Base-by-base conservation (phyloP, 2,329 filamentous ascomycete species). In the Dactylellina drechsleri region DNA sequence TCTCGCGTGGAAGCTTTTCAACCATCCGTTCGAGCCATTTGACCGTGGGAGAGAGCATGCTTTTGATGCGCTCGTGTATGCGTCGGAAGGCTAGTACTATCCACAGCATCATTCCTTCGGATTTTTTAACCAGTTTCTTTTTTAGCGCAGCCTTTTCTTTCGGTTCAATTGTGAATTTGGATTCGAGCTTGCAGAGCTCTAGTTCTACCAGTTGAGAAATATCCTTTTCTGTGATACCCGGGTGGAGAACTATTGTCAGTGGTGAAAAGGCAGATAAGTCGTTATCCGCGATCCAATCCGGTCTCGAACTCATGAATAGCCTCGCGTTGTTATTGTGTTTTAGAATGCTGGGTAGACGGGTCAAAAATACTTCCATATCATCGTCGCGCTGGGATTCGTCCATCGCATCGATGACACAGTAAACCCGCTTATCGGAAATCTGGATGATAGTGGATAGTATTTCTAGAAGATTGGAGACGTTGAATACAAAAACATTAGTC, bases 81-180 rank as follows among this genome's bases (percentile, higher is more conserved):
- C 47, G 40, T 1, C 65, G 28, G 40, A 68, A 68, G n/a, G 65
- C 64, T 3, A 61, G 65, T 4, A 68, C 56, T 1, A 68, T 36
- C 65, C 65, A 68, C 18, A 68, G 12, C 47, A 68, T 68, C 65
- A 68, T 68, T 47, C 65, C 65, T 47, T 68, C 56, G 0, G 65
- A 56, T 26, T 61, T 68, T 4, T 52, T 28, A 1, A 58, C 45
- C 4, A 67, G 47, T 15, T 53, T 67, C 54, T 52, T 40, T 20
- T 67, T 59, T 16, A 67, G 15, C 7, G 15, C 13, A 2, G 13
- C 12, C 45, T 53, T 67, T 13, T 67, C 64, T 26, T 41, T 20
- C 1, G 45, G 26, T 18, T 60, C 36, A 12, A 67, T 40, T 18
- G 54, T 59, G 18, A 67, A 18, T 36, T 36, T 58, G 20, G 64